Percentiles rank a stretch among this genome's conserved stretches.
Conservation (phyloP, 108 stramenopile genomes). For the Stephanodiscus minutulus region DNA sequence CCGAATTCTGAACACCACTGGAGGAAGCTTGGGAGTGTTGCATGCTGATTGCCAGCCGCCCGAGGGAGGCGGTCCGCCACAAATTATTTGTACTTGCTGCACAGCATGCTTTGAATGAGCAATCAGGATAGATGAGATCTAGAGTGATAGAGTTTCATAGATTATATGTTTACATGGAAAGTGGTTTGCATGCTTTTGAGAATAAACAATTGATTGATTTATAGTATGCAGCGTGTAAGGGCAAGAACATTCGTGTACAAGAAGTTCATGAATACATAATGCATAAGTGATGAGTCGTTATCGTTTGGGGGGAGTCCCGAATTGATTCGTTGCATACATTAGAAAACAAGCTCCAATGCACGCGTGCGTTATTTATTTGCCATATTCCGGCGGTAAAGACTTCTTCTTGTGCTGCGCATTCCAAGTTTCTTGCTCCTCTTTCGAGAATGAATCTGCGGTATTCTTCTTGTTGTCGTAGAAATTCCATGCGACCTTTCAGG, state of each 20-base stretch:
- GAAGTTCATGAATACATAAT: background rate
- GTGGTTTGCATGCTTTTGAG: background rate
- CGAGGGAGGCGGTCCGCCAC: conserved; percentile 33
- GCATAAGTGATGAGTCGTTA: too few relatives aligned
- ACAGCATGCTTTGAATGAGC: conserved; percentile 48
- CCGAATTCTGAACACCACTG: conserved; percentile 44
- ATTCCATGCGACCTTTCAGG: conserved; percentile 43
- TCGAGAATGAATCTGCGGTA: conserved; percentile 42
- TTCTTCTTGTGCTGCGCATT: conserved; percentile 40
- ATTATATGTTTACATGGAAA: background rate
- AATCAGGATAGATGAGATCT: background rate
- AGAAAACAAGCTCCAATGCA: background rate
- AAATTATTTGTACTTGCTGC: conserved; percentile 50
- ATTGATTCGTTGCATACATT: background rate
- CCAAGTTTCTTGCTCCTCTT: conserved; percentile 50
- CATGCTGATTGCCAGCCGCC: conserved; percentile 51
- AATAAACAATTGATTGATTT: too few relatives aligned
- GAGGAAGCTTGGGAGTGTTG: conserved; percentile 41
- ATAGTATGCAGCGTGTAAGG: too few relatives aligned
- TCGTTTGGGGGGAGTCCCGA: too few relatives aligned
- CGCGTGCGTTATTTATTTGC: background rate
- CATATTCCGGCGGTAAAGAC: background rate
- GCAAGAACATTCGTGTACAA: background rate
- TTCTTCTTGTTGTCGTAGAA: conserved; percentile 45
- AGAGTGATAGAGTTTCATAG: background rate